A percentile compares a stretch with the other conserved stretches of the same genome.
Conservation (phyloP, 2,329 filamentous ascomycete genomes). For the Phialocephala sp. region DNA sequence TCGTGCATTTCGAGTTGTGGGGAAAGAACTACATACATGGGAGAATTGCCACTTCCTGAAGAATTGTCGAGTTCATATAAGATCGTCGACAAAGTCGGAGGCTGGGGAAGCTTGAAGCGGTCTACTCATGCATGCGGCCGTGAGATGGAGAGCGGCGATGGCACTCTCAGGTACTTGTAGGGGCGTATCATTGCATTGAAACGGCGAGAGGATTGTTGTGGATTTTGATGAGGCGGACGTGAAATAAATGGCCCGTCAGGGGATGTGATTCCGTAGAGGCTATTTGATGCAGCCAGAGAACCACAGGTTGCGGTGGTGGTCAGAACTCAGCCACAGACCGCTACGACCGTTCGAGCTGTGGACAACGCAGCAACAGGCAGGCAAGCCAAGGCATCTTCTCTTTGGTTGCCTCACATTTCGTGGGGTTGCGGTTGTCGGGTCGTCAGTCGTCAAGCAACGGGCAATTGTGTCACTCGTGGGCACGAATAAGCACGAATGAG, state of each 20-base stretch:
- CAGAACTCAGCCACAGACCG: constrained; percentile 26
- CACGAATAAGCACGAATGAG: background rate
- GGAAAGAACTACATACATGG: constrained; percentile 25
- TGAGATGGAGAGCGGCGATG: constrained; percentile 31
- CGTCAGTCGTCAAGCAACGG: constrained; percentile 4
- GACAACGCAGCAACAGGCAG: constrained; percentile 27
- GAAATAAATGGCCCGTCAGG: constrained; percentile 27
- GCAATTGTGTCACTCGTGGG: background rate
- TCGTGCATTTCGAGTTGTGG: constrained; percentile 10
- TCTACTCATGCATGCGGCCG: constrained; percentile 36
- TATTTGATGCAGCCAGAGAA: constrained; percentile 17
- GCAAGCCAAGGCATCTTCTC: constrained; percentile 21
- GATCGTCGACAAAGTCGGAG: constrained; percentile 28
- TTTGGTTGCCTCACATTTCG: constrained; percentile 26
- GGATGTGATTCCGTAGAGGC: constrained; percentile 22
- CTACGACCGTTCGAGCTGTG: constrained; percentile 18
- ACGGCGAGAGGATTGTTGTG: constrained; percentile 16
- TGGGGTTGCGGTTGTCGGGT: constrained; percentile 21
- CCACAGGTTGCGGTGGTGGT: constrained; percentile 18
- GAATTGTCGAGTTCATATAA: constrained; percentile 22
- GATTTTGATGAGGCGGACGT: constrained; percentile 34
- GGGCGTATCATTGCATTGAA: constrained; percentile 39
- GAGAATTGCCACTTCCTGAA: constrained; percentile 19
- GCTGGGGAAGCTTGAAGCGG: constrained; percentile 26
- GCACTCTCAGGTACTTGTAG: constrained; percentile 37